Conservation (phyloP, 805 yeast species). For the Ogataea saltuana region DNA sequence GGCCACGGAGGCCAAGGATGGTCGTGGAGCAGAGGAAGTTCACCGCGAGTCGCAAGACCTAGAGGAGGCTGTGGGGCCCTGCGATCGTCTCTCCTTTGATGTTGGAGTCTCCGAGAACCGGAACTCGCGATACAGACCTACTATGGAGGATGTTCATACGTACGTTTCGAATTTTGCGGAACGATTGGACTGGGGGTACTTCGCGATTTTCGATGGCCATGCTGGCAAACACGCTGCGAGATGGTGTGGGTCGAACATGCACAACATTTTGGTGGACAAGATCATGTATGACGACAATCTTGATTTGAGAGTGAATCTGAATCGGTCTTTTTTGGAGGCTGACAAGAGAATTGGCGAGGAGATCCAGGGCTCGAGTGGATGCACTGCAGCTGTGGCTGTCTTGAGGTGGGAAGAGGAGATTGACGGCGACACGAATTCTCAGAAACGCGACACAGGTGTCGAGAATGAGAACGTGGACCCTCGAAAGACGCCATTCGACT, state of each 20-base stretch:
- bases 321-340: constrained; percentile 70
- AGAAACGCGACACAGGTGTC: no score
- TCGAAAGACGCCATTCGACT: constrained; percentile 42
- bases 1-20: no score
- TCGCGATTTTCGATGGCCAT: constrained; percentile 96
- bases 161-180: constrained; percentile 93
- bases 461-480: constrained; percentile 16
- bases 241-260: constrained; percentile 90
- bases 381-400: constrained; percentile 94
- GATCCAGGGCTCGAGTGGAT: constrained; percentile 76
- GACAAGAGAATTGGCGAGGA: constrained; percentile 66
- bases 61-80: constrained; percentile 37
- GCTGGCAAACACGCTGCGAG: constrained; percentile 92
- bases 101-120: constrained; percentile 94
- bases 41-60: neutral
- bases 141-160: constrained; percentile 97
- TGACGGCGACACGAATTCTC: constrained; percentile 15
- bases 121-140: constrained; percentile 74
- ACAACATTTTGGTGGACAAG: constrained; percentile 61
- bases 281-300: constrained; percentile 47
- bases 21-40: no score
- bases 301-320: constrained; percentile 66
- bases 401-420: constrained; percentile 71
- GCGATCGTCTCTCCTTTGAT: constrained; percentile 62
- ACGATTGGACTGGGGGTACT: constrained; percentile 87